These are phyloP conservation scores for Marchantia paleacea DNA, from an alignment of 225 moss, liverwort and hornwort species.

Conservation along the genomic window DNA sequence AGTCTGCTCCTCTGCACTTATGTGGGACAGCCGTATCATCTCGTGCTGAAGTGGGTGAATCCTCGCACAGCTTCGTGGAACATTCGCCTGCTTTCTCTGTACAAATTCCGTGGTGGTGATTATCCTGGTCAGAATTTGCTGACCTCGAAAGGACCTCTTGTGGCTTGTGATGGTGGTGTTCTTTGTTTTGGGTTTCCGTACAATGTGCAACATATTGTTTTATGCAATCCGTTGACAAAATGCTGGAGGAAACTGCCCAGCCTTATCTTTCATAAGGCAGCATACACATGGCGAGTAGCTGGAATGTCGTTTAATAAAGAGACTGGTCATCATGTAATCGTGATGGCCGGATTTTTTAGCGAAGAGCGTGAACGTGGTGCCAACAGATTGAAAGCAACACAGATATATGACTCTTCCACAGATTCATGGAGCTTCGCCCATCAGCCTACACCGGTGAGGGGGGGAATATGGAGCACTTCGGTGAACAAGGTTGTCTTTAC, in stretches of 20 bases:
- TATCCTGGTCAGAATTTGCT: constrained; percentile 18
- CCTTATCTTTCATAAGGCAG: not conserved
- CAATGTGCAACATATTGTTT: constrained; percentile 7
- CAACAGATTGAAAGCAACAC: constrained; percentile 17
- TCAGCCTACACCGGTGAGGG: constrained; percentile 14
- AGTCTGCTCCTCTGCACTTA: constrained; percentile 6
- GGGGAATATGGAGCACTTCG: constrained; percentile 21
- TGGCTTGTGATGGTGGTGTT: constrained; percentile 13
- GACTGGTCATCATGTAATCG: not conserved
- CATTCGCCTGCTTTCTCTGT: constrained; percentile 11
- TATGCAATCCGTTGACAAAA: constrained; percentile 20
- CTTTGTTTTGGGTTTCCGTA: constrained; percentile 16
- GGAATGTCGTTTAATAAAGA: constrained; percentile 7
- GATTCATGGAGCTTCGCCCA: constrained; percentile 15
- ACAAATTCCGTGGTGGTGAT: constrained; percentile 15
- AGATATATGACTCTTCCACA: constrained; percentile 14
- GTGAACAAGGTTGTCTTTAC: constrained; percentile 18
- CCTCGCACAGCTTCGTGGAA: constrained; percentile 11
- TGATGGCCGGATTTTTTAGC: constrained; percentile 11
- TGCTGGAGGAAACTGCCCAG: constrained; percentile 18
- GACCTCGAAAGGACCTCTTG: not conserved
- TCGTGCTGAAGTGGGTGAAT: constrained; percentile 16
- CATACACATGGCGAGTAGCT: constrained; percentile 19
- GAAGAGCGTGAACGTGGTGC: constrained; percentile 8
- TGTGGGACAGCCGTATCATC: not conserved